phyloP scores from a whole-genome alignment of 108 stramenopile genomes.

The Phaeodactylum tricornutum region DNA sequence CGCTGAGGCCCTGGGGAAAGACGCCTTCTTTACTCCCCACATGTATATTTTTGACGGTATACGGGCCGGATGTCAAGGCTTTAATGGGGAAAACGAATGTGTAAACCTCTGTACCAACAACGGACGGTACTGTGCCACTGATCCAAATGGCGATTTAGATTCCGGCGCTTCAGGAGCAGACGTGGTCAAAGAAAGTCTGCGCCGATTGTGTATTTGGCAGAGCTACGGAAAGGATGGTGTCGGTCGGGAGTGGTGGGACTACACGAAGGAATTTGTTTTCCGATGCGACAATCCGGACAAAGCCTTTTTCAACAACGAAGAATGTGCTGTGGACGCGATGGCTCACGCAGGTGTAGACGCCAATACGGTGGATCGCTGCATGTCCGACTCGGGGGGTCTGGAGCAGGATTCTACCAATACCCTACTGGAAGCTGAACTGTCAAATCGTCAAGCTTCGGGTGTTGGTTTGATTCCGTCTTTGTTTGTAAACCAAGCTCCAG shows the following conservation, averaged over 20 bases:
- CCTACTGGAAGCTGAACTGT: constrained; percentile 36
- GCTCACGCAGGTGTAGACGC: constrained; percentile 51
- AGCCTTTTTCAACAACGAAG: constrained; percentile 54
- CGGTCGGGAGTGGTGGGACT: constrained; percentile 84
- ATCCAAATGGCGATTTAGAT: constrained; percentile 86
- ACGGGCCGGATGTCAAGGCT: constrained; percentile 51
- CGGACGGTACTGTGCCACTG: constrained; percentile 86
- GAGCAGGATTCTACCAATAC: constrained; percentile 19
- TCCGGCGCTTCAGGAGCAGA: constrained; percentile 84
- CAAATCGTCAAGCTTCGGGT: constrained; percentile 32
- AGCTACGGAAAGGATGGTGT: constrained; percentile 74
- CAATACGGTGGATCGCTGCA: constrained; percentile 58
- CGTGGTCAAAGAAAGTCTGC: constrained; percentile 82
- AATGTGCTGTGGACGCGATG: constrained; percentile 65
- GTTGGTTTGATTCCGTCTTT: constrained; percentile 75
- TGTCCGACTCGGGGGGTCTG: constrained; percentile 74
- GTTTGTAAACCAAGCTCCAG: constrained; percentile 81
- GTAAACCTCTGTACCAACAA: constrained; percentile 85
- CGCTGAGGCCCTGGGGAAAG: constrained; percentile 55
- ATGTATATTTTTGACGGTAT: constrained; percentile 85
- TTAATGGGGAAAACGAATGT: constrained; percentile 58
- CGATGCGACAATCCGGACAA: constrained; percentile 44
- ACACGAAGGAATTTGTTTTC: constrained; percentile 61
- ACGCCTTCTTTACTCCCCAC: constrained; percentile 84
- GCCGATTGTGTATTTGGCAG: constrained; percentile 89